Conservation (phyloP, 352 stramenopile species). For the Globisporangium canariense region DNA sequence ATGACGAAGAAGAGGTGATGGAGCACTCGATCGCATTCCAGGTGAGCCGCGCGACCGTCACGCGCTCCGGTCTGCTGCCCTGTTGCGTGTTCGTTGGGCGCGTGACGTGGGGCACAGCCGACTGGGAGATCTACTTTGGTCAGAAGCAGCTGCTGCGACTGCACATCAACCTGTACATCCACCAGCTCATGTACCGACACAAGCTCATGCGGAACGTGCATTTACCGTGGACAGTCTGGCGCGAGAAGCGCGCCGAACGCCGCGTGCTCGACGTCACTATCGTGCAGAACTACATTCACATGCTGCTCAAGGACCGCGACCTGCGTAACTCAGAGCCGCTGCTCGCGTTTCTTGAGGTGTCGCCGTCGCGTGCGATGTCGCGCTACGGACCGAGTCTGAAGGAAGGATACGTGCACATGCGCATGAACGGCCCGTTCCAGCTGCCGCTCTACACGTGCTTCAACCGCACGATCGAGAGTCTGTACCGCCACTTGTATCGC, state of each 20-base stretch:
- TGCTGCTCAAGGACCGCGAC: slow-evolving; percentile 56
- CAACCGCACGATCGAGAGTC: slow-evolving; percentile 73
- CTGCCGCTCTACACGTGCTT: slow-evolving; percentile 83
- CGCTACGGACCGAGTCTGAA: slow-evolving; percentile 77
- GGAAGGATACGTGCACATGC: slow-evolving; percentile 88
- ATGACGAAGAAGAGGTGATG: slow-evolving; percentile 64
- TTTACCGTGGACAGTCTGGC: slow-evolving; percentile 77
- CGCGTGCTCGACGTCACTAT: slow-evolving; percentile 65
- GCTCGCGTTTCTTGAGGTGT: slow-evolving; percentile 79
- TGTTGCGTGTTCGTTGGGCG: slow-evolving; percentile 82
- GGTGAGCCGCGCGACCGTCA: slow-evolving; percentile 68
- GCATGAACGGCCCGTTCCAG: slow-evolving; percentile 85
- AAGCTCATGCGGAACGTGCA: slow-evolving; percentile 39
- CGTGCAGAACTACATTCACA: slow-evolving; percentile 72
- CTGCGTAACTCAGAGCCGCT: slow-evolving; percentile 74
- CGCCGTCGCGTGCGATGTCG: slow-evolving; percentile 67
- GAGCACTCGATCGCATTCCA: slow-evolving; percentile 73
- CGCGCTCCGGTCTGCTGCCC: slow-evolving; percentile 60
- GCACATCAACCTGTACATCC: slow-evolving; percentile 55
- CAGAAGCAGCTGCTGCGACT: slow-evolving; percentile 83
- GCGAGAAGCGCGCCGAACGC: slow-evolving; percentile 76
- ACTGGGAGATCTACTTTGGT: slow-evolving; percentile 86
- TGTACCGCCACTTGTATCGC: slow-evolving; percentile 84
- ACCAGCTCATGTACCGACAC: slow-evolving; percentile 49
- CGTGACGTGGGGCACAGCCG: slow-evolving; percentile 69